Percentiles rank a stretch among this genome's conserved stretches.
Conservation (phyloP, 148 eudicot species). For the Cornus kousa region DNA sequence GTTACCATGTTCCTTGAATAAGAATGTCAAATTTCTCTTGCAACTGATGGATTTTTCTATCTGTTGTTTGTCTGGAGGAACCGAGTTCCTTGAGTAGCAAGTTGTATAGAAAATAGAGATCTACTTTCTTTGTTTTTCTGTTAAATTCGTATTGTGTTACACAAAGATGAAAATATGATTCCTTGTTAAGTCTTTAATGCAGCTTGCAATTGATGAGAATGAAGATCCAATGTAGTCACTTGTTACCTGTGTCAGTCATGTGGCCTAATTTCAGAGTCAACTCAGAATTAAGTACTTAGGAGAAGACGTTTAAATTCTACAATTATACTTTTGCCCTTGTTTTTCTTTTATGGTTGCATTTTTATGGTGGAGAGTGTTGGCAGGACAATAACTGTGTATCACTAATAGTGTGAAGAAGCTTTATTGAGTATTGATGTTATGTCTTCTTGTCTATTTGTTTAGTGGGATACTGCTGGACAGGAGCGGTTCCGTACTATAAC, state of each 20-base stretch:
- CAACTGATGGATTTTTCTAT: not conserved
- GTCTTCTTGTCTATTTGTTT: conserved; percentile 20
- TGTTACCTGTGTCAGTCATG: not conserved
- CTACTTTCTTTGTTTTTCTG: not conserved
- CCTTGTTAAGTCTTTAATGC: not conserved
- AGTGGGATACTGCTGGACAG: conserved; percentile 99
- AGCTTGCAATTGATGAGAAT: not conserved
- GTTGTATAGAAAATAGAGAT: not conserved
- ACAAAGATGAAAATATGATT: not conserved
- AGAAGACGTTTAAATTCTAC: not conserved
- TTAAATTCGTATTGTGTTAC: not conserved
- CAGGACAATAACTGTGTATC: not conserved
- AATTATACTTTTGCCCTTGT: not conserved
- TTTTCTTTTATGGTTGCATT: not conserved
- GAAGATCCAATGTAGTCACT: not conserved
- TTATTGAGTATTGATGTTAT: not conserved
- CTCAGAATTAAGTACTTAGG: not conserved
- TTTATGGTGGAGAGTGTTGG: not conserved
- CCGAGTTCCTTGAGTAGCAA: no score
- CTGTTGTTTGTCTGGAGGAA: not conserved
- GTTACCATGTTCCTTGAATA: no score
- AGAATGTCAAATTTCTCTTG: no score
- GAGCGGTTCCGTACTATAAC: conserved; percentile 96
- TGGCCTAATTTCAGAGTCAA: not conserved
- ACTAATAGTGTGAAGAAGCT: not conserved